Percentiles rank a stretch among this genome's conserved stretches.
phyloP scores from a whole-genome alignment of 495 filamentous ascomycete species.

The Tuber brumale region DNA sequence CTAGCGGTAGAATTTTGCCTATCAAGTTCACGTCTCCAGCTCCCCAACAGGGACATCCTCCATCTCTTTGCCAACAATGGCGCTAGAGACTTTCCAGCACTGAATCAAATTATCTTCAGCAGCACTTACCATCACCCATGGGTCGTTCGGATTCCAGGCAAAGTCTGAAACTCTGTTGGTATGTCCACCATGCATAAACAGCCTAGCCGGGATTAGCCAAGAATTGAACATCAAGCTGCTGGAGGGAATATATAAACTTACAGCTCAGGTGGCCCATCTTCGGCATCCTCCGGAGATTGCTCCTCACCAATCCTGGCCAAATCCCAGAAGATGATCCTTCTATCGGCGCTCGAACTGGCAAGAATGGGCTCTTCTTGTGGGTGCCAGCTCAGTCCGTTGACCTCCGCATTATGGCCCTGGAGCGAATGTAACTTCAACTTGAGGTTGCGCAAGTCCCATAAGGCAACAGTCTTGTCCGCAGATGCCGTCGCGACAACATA shows the following conservation, averaged over 20 bases:
- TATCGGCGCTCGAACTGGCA: conserved; percentile 84
- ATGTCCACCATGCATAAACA: conserved; percentile 99
- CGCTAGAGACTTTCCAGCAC: conserved; percentile 89
- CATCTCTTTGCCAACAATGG: conserved; percentile 76
- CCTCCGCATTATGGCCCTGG: conserved; percentile 76
- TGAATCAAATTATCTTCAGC: conserved; percentile 96
- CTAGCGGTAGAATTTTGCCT: not conserved
- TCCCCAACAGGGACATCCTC: conserved; percentile 74
- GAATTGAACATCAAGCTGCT: not conserved
- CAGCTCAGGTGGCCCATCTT: conserved; percentile 94
- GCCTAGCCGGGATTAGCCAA: conserved; percentile 47
- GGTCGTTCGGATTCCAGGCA: conserved; percentile 92
- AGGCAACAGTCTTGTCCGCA: conserved; percentile 84
- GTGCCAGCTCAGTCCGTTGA: conserved; percentile 90
- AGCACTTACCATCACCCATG: conserved; percentile 88
- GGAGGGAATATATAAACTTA: conserved; percentile 48
- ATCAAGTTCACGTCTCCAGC: conserved; percentile 49
- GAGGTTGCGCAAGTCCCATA: conserved; percentile 91
- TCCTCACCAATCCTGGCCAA: conserved; percentile 83
- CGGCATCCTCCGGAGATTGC: conserved; percentile 88
- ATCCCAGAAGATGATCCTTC: conserved; percentile 95
- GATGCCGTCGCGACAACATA: conserved; percentile 85
- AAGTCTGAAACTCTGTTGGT: conserved; percentile 95
- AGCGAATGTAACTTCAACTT: conserved; percentile 78
- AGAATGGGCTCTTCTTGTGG: conserved; percentile 80